Evolutionary conservation across 768 basidiomycete genomes (phyloP), one percentile per base, ranked within the genome.

Genomic region (Mrakia frigida): DNA sequence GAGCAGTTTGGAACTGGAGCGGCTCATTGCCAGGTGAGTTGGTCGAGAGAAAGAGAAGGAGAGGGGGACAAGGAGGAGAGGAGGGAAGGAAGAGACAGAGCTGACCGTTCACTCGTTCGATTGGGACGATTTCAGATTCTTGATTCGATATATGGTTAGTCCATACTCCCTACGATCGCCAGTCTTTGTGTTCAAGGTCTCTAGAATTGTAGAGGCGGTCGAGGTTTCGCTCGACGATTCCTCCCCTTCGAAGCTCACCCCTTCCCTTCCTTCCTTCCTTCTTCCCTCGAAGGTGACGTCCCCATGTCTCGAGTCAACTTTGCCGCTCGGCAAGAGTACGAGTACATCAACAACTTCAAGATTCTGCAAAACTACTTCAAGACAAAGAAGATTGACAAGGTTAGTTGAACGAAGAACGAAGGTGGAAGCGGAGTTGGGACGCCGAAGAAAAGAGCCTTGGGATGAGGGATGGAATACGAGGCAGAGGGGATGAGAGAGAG

Each of bases 231-330:
- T 25, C 31, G 23, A 72, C n/a, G n/a, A 61, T 35, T 33, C 52
- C 52, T 31, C 39, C 50, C 35, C 25, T 33, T 71, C 50, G 4
- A 21, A 33, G 56, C 43, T 71, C 35, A 43, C 41, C 50, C 31
- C 14, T 16, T 63, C 59, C 33, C 28, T 14, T 39, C 41, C 31
- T 41, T 59, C n/a, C 35, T 61, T 70, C 43, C n/a, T 25, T n/a
- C 23, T 13, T 46, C 23, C 67, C 70, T 25, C 41, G 6, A 81
- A 96, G 94, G 91, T 80, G 93, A 98, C 85, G 78, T 97, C 0
- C 94, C 94, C 18, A 93, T 98, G 92, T 80, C 85, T 50, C 88
- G 91, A 78, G 95, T 99, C 80, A 98, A 98, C 87, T 93, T 98
- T 89, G 90, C 90, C 83, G 94, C 97, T 61, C 94, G 77, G 28